Percentiles rank a stretch among this genome's conserved stretches.
These are phyloP conservation scores for Starmerella vitae DNA, from an alignment of 805 yeast species.

Conservation along the genomic window DNA sequence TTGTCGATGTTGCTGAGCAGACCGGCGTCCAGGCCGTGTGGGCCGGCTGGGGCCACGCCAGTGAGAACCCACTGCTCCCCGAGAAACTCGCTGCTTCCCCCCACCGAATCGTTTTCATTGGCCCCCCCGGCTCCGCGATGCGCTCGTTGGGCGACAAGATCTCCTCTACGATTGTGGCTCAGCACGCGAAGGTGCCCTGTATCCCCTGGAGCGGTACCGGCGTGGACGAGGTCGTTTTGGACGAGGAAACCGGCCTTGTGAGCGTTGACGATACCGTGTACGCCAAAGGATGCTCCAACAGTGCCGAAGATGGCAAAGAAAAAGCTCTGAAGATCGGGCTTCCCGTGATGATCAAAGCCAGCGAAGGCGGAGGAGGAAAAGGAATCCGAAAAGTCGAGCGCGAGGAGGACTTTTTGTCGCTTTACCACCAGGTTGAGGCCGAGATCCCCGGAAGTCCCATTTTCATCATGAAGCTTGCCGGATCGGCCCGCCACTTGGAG, in stretches of 20 bases:
- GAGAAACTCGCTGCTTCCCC: slow-evolving; percentile 89
- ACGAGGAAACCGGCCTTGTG: slow-evolving; percentile 59
- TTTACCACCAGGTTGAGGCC: slow-evolving; percentile 86
- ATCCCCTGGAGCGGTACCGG: slow-evolving; percentile 99
- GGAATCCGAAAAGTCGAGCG: slow-evolving; percentile 93
- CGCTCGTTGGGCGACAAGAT: slow-evolving; percentile 98
- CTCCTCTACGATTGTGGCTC: slow-evolving; percentile 96
- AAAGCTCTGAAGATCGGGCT: slow-evolving; percentile 84
- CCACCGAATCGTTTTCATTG: slow-evolving; percentile 81
- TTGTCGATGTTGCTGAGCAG: slow-evolving; percentile 95
- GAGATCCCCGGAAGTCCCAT: slow-evolving; percentile 99
- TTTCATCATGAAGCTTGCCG: slow-evolving; percentile 94
- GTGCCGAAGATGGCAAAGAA: slow-evolving; percentile 77
- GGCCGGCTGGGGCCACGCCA: slow-evolving; percentile 99
- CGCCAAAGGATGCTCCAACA: slow-evolving; percentile 71
- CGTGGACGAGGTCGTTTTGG: slow-evolving; percentile 65
- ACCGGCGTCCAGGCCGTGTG: slow-evolving; percentile 95
- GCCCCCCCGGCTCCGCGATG: slow-evolving; percentile 99
- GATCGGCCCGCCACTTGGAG: slow-evolving; percentile 94
- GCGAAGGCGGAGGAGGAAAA: slow-evolving; percentile 99
- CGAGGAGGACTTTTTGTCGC: slow-evolving; percentile 60
- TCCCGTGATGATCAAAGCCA: slow-evolving; percentile 98
- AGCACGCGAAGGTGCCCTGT: slow-evolving; percentile 96
- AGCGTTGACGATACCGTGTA: slow-evolving; percentile 78
- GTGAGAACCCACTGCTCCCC: slow-evolving; percentile 93